Conservation (phyloP, 805 yeast species). For the Candida insectalens region DNA sequence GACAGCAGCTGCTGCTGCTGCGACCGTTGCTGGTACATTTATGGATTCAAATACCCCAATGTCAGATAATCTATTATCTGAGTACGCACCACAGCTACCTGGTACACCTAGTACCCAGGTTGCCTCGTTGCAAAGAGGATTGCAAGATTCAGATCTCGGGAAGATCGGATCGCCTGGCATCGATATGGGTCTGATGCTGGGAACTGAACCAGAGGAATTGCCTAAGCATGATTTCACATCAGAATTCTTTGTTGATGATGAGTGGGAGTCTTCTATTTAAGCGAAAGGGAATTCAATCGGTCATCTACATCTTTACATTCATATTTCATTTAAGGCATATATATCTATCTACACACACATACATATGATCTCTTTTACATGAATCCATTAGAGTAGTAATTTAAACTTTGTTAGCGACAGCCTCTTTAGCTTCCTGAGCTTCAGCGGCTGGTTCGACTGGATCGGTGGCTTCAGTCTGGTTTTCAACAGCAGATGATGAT, state of each 20-base stretch:
- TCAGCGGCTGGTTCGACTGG: background rate
- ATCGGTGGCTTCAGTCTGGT: background rate
- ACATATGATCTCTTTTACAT: no score
- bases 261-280: no score
- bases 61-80: no score
- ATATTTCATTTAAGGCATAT: no score
- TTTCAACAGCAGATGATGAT: no score
- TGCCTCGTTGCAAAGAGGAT: background rate
- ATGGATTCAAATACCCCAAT: background rate
- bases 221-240: constrained; percentile 6
- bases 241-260: constrained; percentile 3
- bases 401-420: no score
- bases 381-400: no score
- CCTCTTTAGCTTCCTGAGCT: background rate
- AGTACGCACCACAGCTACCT: background rate
- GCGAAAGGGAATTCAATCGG: no score
- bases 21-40: background rate
- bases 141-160: background rate
- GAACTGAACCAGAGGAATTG: background rate
- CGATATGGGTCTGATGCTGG: constrained; percentile 2
- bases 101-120: background rate
- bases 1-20: constrained; percentile 1
- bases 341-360: no score
- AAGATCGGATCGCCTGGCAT: constrained; percentile 2
- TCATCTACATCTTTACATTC: no score